Evolutionary conservation across 345 rosid species (phyloP).

Genomic region (Gossypium sturtianum): DNA sequence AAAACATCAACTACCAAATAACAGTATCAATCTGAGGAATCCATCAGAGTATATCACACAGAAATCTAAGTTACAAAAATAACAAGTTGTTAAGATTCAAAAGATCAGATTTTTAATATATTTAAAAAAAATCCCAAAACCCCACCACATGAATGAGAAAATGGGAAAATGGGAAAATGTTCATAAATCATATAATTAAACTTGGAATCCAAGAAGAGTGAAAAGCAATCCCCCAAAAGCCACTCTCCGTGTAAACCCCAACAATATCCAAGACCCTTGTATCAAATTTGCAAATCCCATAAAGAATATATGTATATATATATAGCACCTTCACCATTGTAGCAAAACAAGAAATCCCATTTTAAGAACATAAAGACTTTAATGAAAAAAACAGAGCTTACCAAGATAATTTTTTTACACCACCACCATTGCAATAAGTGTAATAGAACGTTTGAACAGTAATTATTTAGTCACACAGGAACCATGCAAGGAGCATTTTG

Average conservation of each 20-base stretch:
- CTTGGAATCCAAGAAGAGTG: conserved; percentile 22
- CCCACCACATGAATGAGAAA: conserved; percentile 19
- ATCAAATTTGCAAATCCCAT: conserved; percentile 14
- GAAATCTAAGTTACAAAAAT: conserved; percentile 21
- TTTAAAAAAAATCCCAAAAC: conserved; percentile 13
- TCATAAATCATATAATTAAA: conserved; percentile 5
- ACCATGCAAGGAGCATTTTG: conserved; percentile 19
- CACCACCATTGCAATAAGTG: background rate
- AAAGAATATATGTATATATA: background rate
- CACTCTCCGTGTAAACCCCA: conserved; percentile 45
- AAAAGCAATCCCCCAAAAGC: conserved; percentile 43
- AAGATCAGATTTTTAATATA: conserved; percentile 17
- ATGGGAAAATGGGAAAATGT: conserved; percentile 6
- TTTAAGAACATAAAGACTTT: conserved; percentile 6
- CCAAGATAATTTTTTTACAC: conserved; percentile 7
- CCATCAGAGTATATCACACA: conserved; percentile 31
- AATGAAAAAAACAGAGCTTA: conserved; percentile 8
- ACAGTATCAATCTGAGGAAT: conserved; percentile 38
- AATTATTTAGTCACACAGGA: conserved; percentile 6
- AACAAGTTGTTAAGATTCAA: conserved; percentile 5
- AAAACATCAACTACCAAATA: conserved; percentile 35
- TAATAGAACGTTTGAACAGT: background rate
- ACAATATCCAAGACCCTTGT: conserved; percentile 31
- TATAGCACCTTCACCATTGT: conserved; percentile 5
- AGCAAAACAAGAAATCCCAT: conserved; percentile 21